Evolutionary conservation across 2,329 filamentous ascomycete species (phyloP).

Genomic region (Drechslerella stenobrocha): DNA sequence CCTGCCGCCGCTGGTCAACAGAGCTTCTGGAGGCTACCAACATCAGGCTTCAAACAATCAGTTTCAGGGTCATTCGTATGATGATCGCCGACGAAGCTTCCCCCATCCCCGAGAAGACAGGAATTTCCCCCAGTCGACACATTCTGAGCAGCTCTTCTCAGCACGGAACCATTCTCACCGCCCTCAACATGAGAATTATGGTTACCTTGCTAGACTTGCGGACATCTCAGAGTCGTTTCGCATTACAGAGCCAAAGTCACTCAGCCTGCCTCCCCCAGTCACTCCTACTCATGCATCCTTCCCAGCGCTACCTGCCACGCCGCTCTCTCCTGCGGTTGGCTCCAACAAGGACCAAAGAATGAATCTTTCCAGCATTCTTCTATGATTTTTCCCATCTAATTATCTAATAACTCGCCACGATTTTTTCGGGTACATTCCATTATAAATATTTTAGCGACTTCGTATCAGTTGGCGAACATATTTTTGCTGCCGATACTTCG

Average conservation of each 20-base stretch:
- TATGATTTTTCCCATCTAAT: slow-evolving; percentile 38
- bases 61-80: slow-evolving; percentile 33
- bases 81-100: slow-evolving; percentile 44
- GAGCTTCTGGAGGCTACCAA: slow-evolving; percentile 45
- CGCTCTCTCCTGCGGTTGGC: slow-evolving; percentile 25
- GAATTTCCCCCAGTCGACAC: slow-evolving; percentile 32
- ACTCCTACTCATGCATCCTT: slow-evolving; percentile 27
- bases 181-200: slow-evolving; percentile 43
- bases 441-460: slow-evolving; percentile 49
- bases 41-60: slow-evolving; percentile 36
- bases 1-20: slow-evolving; percentile 50
- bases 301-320: slow-evolving; percentile 32
- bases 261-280: slow-evolving; percentile 18
- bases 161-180: slow-evolving; percentile 21
- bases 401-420: slow-evolving; percentile 48
- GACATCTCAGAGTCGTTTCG: slow-evolving; percentile 43
- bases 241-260: slow-evolving; percentile 28
- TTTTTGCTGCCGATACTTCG: slow-evolving; percentile 45
- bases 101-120: slow-evolving; percentile 42
- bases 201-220: slow-evolving; percentile 44
- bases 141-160: slow-evolving; percentile 17
- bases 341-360: slow-evolving; percentile 43
- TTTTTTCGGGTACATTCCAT: slow-evolving; percentile 45
- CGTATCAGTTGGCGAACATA: slow-evolving; percentile 46
- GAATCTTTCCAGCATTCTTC: slow-evolving; percentile 43